Evolutionary conservation across 192 early-diverging fungal genomes (phyloP).

Genomic region (Funneliformis mosseae): DNA sequence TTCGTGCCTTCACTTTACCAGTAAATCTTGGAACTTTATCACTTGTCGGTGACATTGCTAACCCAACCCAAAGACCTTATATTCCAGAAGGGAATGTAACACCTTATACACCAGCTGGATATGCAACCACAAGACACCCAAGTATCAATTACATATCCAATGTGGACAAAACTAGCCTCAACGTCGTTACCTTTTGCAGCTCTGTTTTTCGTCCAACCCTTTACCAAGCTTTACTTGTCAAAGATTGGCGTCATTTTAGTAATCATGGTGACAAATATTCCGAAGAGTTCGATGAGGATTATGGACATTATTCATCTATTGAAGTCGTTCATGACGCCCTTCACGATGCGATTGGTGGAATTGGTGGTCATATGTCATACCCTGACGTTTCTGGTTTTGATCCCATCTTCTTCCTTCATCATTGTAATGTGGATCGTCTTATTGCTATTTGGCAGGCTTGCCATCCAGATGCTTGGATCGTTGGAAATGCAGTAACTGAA

Average conservation of each 20-base stretch:
- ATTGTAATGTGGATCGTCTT: constrained; percentile 17
- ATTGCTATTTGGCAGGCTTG: constrained; percentile 23
- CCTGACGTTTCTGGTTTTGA: constrained; percentile 27
- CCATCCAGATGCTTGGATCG: constrained; percentile 13
- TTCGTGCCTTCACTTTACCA: constrained; percentile 20
- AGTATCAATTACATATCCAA: not conserved
- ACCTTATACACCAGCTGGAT: constrained; percentile 20
- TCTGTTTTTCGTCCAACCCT: constrained; percentile 8
- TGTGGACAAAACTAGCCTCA: not conserved
- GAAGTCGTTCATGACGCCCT: constrained; percentile 17
- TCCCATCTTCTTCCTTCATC: constrained; percentile 32
- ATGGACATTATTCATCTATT: constrained; percentile 15
- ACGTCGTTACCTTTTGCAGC: constrained; percentile 13
- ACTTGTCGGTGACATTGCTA: constrained; percentile 25
- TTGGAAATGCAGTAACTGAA: not conserved
- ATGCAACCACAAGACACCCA: constrained; percentile 12
- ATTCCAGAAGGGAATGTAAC: not conserved
- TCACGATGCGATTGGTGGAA: constrained; percentile 11
- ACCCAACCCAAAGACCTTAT: constrained; percentile 26
- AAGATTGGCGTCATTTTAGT: constrained; percentile 13
- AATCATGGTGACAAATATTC: not conserved
- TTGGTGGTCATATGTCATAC: constrained; percentile 29
- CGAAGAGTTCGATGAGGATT: not conserved
- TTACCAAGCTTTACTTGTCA: not conserved
- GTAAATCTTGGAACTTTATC: not conserved